A percentile compares a stretch with the other conserved stretches of the same genome.
These are phyloP conservation scores for Nemania sp. DNA, from an alignment of 2,329 filamentous ascomycete species.

Conservation along the genomic window DNA sequence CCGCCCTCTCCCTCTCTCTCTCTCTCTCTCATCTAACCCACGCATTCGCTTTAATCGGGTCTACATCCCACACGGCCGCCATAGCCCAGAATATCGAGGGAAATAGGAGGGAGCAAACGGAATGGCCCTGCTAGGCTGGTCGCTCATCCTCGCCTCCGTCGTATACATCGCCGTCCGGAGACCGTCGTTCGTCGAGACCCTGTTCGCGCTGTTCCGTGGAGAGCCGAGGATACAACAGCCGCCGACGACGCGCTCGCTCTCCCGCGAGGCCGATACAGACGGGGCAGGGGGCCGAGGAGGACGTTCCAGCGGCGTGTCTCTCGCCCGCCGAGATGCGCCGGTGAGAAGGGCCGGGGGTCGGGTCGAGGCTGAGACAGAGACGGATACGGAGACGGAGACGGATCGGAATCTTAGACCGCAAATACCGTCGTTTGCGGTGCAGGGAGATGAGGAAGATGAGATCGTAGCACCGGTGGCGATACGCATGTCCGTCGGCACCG, in stretches of 20 bases:
- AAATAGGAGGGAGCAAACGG: too few relatives aligned
- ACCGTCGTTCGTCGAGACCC: constrained; percentile 53
- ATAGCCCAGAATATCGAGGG: too few relatives aligned
- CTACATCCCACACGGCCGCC: too few relatives aligned
- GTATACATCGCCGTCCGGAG: constrained; percentile 61
- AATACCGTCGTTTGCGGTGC: constrained; percentile 29
- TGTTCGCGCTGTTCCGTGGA: constrained; percentile 43
- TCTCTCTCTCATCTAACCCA: too few relatives aligned
- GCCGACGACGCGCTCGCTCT: constrained; percentile 20
- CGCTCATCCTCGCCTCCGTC: constrained; percentile 65
- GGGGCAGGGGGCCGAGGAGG: constrained; percentile 10
- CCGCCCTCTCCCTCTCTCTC: too few relatives aligned
- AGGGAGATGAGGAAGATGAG: constrained; percentile 1
- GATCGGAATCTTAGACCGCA: constrained; percentile 46
- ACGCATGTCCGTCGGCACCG: constrained; percentile 23
- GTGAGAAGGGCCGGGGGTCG: constrained; percentile 6
- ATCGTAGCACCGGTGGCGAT: constrained; percentile 10
- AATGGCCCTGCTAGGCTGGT: constrained; percentile 64
- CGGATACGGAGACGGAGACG: too few relatives aligned
- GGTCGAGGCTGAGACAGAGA: background rate
- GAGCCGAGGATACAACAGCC: constrained; percentile 37
- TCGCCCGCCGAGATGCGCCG: background rate
- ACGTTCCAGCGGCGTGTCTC: constrained; percentile 7
- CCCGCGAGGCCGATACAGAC: background rate
- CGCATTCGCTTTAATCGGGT: too few relatives aligned